Conservation (phyloP, 805 yeast genomes). For the Hanseniaspora jakobsenii region DNA sequence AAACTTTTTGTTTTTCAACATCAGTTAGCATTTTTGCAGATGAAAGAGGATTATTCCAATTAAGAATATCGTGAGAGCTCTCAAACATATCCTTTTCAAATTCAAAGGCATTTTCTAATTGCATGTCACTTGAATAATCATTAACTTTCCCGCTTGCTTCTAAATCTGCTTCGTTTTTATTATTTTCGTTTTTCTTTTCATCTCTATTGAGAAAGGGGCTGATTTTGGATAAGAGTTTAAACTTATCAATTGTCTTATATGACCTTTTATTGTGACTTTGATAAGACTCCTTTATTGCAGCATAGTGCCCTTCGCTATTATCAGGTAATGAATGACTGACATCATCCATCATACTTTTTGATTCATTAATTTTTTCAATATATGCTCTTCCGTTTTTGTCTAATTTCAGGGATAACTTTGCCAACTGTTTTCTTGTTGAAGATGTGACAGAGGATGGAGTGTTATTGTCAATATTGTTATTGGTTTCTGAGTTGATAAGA, state of each 20-base stretch:
- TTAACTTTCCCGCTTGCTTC: too few species aligned
- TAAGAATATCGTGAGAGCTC: constrained; percentile 6
- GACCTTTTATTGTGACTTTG: too few species aligned
- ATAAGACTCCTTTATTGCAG: too few species aligned
- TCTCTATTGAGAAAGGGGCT: too few species aligned
- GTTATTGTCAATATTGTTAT: background rate
- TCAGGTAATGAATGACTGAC: too few species aligned
- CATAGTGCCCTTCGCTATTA: background rate
- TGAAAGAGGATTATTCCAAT: constrained; percentile 11
- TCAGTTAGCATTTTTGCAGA: background rate
- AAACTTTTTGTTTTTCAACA: constrained; percentile 3
- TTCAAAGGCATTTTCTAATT: too few species aligned
- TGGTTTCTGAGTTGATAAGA: background rate
- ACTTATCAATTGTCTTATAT: too few species aligned
- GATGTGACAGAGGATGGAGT: constrained; percentile 12
- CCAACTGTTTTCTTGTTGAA: constrained; percentile 15
- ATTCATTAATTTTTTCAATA: constrained; percentile 19
- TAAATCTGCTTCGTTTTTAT: too few species aligned
- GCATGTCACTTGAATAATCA: too few species aligned
- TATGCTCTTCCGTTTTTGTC: constrained; percentile 28
- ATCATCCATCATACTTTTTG: background rate
- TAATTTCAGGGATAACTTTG: constrained; percentile 24
- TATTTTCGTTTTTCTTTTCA: too few species aligned
- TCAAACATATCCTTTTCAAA: too few species aligned
- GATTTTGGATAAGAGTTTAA: too few species aligned